A percentile compares a stretch with the other conserved stretches of the same genome.
Conservation (phyloP, 2,329 filamentous ascomycete genomes). For the Diaporthe nobilis region DNA sequence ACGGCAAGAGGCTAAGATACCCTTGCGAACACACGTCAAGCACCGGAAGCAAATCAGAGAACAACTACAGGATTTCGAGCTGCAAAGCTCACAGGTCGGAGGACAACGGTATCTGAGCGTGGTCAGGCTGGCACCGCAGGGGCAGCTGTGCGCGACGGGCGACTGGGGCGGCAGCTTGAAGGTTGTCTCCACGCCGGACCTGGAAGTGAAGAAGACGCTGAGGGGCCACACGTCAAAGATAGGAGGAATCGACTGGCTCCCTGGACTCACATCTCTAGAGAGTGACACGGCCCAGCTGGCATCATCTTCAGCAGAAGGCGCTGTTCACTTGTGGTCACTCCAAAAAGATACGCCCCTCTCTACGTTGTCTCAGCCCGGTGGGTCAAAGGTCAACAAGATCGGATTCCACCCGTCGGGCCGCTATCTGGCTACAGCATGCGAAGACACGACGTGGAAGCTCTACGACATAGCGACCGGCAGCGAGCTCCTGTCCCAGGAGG, state of each 20-base stretch:
- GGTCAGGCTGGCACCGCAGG: slow-evolving; percentile 89
- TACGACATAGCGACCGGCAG: slow-evolving; percentile 93
- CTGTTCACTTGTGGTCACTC: slow-evolving; percentile 91
- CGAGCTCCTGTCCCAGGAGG: slow-evolving; percentile 91
- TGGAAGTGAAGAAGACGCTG: slow-evolving; percentile 82
- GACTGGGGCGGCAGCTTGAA: slow-evolving; percentile 95
- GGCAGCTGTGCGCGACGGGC: slow-evolving; percentile 86
- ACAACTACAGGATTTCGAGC: slow-evolving; percentile 83
- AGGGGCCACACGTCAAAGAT: slow-evolving; percentile 91
- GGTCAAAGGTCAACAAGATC: slow-evolving; percentile 86
- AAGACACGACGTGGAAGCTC: slow-evolving; percentile 95
- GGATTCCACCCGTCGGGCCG: slow-evolving; percentile 94
- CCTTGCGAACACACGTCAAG: slow-evolving; percentile 90
- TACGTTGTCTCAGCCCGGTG: slow-evolving; percentile 37
- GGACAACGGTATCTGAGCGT: slow-evolving; percentile 93
- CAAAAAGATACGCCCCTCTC: slow-evolving; percentile 84
- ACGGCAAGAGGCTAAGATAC: slow-evolving; percentile 84
- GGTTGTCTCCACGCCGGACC: slow-evolving; percentile 84
- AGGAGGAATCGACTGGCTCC: slow-evolving; percentile 91
- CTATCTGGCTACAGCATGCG: slow-evolving; percentile 93
- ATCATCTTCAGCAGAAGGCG: slow-evolving; percentile 89
- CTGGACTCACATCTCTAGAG: slow-evolving; percentile 81
- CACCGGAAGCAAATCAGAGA: slow-evolving; percentile 93
- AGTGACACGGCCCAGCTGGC: slow-evolving; percentile 85
- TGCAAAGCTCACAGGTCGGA: slow-evolving; percentile 94